These are phyloP conservation scores for Lecanicillium sp. DNA, from an alignment of 2,329 filamentous ascomycete genomes.

Conservation along the genomic window DNA sequence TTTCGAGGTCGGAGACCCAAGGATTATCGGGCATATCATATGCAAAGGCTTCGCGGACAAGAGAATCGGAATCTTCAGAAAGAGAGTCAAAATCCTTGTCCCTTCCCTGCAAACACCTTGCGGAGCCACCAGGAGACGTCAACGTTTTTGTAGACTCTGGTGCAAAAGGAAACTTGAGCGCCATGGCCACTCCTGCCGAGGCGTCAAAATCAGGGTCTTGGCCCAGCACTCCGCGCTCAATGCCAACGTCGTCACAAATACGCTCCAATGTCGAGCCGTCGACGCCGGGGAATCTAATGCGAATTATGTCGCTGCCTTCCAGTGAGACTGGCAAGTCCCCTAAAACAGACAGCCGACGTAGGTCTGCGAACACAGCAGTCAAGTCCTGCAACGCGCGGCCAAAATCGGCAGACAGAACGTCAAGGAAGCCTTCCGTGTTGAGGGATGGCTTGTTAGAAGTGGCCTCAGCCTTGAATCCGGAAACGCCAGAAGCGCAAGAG, in stretches of 20 bases:
- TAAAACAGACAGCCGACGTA: slow-evolving; percentile 65
- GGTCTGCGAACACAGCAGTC: slow-evolving; percentile 67
- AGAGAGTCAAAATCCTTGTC: slow-evolving; percentile 30
- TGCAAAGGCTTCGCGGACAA: slow-evolving; percentile 30
- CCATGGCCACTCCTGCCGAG: slow-evolving; percentile 60
- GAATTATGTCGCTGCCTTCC: slow-evolving; percentile 56
- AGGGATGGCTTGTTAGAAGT: slow-evolving; percentile 49
- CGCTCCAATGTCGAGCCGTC: slow-evolving; percentile 74
- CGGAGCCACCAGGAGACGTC: slow-evolving; percentile 39
- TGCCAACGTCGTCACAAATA: slow-evolving; percentile 79
- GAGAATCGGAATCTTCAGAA: slow-evolving; percentile 26
- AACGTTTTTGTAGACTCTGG: slow-evolving; percentile 38
- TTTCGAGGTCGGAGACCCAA: slow-evolving; percentile 39
- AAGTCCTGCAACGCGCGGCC: slow-evolving; percentile 78
- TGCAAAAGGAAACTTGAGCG: slow-evolving; percentile 80
- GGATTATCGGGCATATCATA: slow-evolving; percentile 36
- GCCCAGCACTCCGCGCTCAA: slow-evolving; percentile 67
- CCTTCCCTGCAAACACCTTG: slow-evolving; percentile 34
- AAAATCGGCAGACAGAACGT: slow-evolving; percentile 81
- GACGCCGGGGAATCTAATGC: slow-evolving; percentile 85
- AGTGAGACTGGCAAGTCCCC: slow-evolving; percentile 79
- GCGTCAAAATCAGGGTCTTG: slow-evolving; percentile 70
- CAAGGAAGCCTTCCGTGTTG: slow-evolving; percentile 75
- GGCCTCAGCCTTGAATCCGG: slow-evolving; percentile 31
- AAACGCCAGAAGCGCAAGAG: slow-evolving; percentile 34